phyloP scores from a whole-genome alignment of 768 basidiomycete species.

The Gloeopeniophorella convolvens region DNA sequence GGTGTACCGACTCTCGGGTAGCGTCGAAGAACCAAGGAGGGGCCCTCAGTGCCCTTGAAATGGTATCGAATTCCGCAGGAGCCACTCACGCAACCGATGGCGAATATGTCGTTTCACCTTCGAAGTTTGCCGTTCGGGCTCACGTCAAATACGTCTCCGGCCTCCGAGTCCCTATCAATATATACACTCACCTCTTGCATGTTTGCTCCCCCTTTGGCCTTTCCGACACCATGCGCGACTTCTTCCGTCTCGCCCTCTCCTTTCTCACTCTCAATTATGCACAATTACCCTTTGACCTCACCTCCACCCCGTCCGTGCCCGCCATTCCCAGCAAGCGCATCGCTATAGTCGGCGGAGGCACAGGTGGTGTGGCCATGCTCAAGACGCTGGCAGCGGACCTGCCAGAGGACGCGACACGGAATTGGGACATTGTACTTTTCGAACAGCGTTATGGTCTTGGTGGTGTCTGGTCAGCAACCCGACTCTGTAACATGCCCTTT shows the following conservation, averaged over 20 bases:
- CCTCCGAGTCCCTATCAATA: no score
- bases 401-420: slow-evolving; percentile 31
- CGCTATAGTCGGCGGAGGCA: slow-evolving; percentile 53
- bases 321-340: slow-evolving; percentile 36
- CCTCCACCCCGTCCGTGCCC: background rate
- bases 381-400: slow-evolving; percentile 43
- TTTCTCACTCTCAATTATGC: background rate
- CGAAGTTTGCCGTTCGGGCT: background rate
- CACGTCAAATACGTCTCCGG: no score
- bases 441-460: slow-evolving; percentile 48
- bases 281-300: background rate
- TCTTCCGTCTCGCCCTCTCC: slow-evolving; percentile 17
- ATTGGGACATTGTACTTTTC: slow-evolving; percentile 45
- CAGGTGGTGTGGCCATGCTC: slow-evolving; percentile 47
- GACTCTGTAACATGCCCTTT: background rate
- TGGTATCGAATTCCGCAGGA: no score
- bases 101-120: background rate
- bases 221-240: background rate
- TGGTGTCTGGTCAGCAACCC: slow-evolving; percentile 45
- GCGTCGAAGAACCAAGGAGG: no score
- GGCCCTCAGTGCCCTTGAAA: no score
- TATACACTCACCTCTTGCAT: no score
- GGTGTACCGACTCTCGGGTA: no score
- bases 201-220: no score
- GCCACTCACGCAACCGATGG: background rate